phyloP scores from a whole-genome alignment of 768 basidiomycete species.

The Hydnum rufescens region DNA sequence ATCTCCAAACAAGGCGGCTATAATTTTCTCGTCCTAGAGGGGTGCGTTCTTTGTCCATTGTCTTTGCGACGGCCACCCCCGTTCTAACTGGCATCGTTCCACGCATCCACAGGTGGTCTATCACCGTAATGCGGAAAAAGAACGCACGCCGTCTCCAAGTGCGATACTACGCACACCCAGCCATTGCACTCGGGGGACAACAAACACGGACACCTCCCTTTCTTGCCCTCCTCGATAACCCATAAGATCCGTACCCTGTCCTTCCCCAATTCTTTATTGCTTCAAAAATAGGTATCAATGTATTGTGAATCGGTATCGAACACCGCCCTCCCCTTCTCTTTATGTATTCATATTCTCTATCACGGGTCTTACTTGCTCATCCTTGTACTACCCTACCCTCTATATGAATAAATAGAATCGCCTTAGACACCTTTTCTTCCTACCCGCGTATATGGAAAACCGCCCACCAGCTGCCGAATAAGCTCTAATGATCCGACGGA shows the following conservation, averaged over 20 bases:
- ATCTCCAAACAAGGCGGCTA: conserved; percentile 1
- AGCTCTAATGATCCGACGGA: no score
- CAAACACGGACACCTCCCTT: background rate
- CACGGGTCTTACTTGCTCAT: no score
- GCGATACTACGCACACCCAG: conserved; percentile 7
- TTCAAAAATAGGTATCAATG: no score
- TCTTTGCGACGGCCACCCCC: background rate
- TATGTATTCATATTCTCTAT: no score
- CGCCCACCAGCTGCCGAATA: no score
- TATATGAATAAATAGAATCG: no score
- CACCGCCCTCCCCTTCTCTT: no score
- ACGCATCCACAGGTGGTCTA: conserved; percentile 4
- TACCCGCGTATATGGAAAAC: no score
- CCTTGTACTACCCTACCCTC: no score
- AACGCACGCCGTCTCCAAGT: conserved; percentile 5
- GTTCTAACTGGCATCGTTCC: no score
- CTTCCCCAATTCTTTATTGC: background rate
- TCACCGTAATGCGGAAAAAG: conserved; percentile 7
- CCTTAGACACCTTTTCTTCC: no score
- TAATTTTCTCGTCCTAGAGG: conserved; percentile 8
- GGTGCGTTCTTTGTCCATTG: conserved; percentile 5
- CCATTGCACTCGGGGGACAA: background rate
- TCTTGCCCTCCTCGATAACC: background rate
- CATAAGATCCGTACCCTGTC: background rate
- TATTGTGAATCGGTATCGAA: no score